Conservation (phyloP, 2,329 filamentous ascomycete genomes). For the Arthrocladium fulminans region DNA sequence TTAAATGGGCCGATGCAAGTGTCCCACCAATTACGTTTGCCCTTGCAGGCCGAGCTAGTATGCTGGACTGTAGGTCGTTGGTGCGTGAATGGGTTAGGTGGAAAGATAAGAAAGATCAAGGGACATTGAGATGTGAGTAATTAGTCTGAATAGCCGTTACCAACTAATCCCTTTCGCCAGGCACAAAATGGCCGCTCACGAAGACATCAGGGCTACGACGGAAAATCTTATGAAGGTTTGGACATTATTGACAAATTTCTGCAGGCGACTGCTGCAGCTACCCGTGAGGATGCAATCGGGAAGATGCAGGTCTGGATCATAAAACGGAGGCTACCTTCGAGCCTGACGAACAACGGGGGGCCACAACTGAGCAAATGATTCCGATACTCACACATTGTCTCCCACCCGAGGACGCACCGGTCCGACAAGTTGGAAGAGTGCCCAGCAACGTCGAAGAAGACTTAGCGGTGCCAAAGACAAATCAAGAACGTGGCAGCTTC, state of each 20-base stretch:
- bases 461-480: conserved; percentile 12
- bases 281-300: too few relatives aligned
- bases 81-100: conserved; percentile 11
- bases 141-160: not conserved
- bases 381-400: conserved; percentile 13
- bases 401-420: not conserved
- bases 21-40: conserved; percentile 13
- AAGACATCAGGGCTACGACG: conserved; percentile 8
- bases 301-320: too few relatives aligned
- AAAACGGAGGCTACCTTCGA: too few relatives aligned
- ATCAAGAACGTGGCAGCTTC: conserved; percentile 18
- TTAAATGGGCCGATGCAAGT: conserved; percentile 9
- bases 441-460: conserved; percentile 17
- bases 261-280: not conserved
- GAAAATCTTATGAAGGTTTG: conserved; percentile 3
- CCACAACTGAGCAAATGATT: not conserved
- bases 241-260: conserved; percentile 9
- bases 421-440: conserved; percentile 1
- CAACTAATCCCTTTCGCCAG: conserved; percentile 5
- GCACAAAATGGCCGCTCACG: not conserved
- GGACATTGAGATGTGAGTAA: conserved; percentile 9
- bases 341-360: conserved; percentile 7
- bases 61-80: conserved; percentile 16
- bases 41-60: conserved; percentile 6
- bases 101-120: conserved; percentile 5